A percentile compares a stretch with the other conserved stretches of the same genome.
These are phyloP conservation scores for Calocybe cyanea DNA, from an alignment of 768 basidiomycete genomes.

Conservation along the genomic window DNA sequence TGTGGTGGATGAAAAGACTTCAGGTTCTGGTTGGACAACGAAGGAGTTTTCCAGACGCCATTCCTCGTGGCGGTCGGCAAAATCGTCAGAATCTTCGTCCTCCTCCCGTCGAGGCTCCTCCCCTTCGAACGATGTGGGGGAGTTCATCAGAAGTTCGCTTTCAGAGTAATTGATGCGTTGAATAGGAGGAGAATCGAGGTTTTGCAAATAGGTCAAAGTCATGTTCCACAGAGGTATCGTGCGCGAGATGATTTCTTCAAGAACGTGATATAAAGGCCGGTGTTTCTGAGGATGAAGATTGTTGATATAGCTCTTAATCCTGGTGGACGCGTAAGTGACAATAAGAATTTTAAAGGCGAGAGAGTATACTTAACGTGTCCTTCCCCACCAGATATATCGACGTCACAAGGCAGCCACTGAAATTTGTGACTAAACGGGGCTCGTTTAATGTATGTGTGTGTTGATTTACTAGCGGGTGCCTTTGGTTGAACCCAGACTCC, in stretches of 20 bases:
- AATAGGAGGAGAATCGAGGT: not conserved
- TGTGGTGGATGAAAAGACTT: constrained; percentile 10
- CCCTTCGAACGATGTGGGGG: constrained; percentile 3
- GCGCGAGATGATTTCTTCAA: constrained; percentile 23
- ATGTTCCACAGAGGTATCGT: constrained; percentile 32
- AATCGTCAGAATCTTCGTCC: constrained; percentile 17
- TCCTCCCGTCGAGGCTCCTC: constrained; percentile 15
- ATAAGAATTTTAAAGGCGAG: not conserved
- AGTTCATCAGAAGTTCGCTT: constrained; percentile 15
- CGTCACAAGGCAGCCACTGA: constrained; percentile 26
- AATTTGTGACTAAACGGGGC: constrained; percentile 2
- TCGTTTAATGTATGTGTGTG: not conserved
- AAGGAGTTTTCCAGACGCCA: constrained; percentile 5
- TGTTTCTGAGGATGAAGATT: constrained; percentile 31
- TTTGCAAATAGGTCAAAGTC: constrained; percentile 17
- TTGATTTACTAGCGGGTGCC: not conserved
- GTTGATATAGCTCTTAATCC: constrained; percentile 40
- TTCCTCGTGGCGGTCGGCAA: constrained; percentile 8
- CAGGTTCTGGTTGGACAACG: constrained; percentile 15
- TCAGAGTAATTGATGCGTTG: constrained; percentile 15
- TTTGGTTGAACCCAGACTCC: constrained; percentile 8
- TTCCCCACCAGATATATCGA: constrained; percentile 20
- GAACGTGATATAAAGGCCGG: constrained; percentile 21
- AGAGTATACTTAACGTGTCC: constrained; percentile 16
- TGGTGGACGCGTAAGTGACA: not conserved